phyloP scores from a whole-genome alignment of 345 rosid species.

The Aegle marmelos region DNA sequence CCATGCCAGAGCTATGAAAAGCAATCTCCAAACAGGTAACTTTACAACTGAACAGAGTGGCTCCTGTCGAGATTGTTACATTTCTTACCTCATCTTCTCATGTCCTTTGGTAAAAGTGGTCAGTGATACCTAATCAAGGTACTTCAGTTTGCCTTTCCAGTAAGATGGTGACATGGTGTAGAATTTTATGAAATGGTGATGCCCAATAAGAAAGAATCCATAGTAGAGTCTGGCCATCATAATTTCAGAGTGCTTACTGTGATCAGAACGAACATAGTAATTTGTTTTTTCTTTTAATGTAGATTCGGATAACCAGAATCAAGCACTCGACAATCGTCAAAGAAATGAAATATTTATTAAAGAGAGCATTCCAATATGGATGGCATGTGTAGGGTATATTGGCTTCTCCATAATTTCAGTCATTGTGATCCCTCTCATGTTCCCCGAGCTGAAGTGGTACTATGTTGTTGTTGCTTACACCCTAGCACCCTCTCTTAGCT shows the following conservation, averaged over 20 bases:
- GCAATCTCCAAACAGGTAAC: conserved; percentile 40
- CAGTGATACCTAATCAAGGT: neutral
- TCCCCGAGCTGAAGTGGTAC: conserved; percentile 91
- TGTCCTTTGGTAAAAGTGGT: neutral
- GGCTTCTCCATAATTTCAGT: conserved; percentile 68
- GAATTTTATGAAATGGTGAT: neutral
- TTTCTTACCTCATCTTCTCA: neutral
- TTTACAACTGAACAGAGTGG: neutral
- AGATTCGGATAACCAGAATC: conserved; percentile 31
- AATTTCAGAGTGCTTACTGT: neutral
- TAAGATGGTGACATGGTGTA: neutral
- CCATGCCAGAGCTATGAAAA: conserved; percentile 28
- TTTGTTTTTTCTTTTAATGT: conserved; percentile 9
- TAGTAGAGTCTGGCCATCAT: neutral
- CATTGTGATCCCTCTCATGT: conserved; percentile 72
- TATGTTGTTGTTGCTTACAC: conserved; percentile 78
- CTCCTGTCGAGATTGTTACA: neutral
- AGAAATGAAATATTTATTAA: conserved; percentile 63
- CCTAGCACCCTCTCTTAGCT: conserved; percentile 84
- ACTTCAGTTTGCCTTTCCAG: neutral
- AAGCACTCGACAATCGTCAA: conserved; percentile 30
- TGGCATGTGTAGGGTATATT: conserved; percentile 66
- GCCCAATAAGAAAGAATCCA: neutral
- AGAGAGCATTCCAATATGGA: conserved; percentile 80
- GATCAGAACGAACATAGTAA: no score